These are phyloP conservation scores for Colletotrichum sp. DNA, from an alignment of 2,329 filamentous ascomycete species.

Conservation along the genomic window DNA sequence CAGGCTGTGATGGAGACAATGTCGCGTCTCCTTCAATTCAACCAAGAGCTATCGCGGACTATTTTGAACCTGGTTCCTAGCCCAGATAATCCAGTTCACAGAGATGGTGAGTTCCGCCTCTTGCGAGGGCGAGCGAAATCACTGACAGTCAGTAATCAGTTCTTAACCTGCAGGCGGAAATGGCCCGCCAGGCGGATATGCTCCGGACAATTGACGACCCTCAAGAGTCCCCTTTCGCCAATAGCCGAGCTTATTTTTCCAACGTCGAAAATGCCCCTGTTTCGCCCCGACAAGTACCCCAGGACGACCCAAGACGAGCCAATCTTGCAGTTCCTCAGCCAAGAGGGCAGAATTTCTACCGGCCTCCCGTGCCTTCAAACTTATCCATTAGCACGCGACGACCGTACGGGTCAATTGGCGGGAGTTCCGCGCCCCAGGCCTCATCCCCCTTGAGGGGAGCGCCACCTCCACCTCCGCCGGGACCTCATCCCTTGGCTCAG, in stretches of 20 bases:
- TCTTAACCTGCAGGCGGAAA: slow-evolving; percentile 60
- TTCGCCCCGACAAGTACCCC: slow-evolving; percentile 85
- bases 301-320: slow-evolving; percentile 79
- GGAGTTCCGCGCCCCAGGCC: slow-evolving; percentile 68
- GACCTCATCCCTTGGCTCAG: slow-evolving; percentile 68
- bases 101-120: slow-evolving; percentile 70
- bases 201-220: slow-evolving; percentile 65
- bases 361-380: slow-evolving; percentile 81
- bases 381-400: slow-evolving; percentile 77
- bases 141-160: slow-evolving; percentile 41
- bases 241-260: slow-evolving; percentile 69
- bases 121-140: neutral
- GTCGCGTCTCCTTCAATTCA: slow-evolving; percentile 73
- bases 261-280: slow-evolving; percentile 78
- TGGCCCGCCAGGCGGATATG: slow-evolving; percentile 65
- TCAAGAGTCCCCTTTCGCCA: slow-evolving; percentile 69
- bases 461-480: slow-evolving; percentile 66
- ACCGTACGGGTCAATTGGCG: slow-evolving; percentile 86
- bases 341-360: slow-evolving; percentile 67
- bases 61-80: slow-evolving; percentile 76
- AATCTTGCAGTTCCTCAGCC: slow-evolving; percentile 68
- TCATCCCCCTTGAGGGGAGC: slow-evolving; percentile 77
- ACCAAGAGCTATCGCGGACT: slow-evolving; percentile 80
- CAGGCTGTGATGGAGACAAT: slow-evolving; percentile 84
- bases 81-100: slow-evolving; percentile 77